Base-by-base conservation (phyloP, 805 yeast genomes). In the Saccharomycopsis synnaedendra region DNA sequence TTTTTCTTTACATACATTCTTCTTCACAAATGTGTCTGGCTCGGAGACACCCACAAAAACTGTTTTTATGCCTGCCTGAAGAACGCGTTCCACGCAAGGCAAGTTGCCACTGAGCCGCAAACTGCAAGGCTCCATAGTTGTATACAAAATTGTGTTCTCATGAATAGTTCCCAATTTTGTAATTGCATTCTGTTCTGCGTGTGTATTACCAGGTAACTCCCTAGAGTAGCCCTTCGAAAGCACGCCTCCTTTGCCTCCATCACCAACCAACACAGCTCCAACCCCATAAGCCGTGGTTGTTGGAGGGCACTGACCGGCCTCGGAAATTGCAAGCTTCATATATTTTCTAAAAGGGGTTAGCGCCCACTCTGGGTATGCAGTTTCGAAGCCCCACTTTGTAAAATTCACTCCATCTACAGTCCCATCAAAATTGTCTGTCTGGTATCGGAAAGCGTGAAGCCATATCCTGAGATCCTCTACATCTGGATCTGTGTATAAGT, bases 91-190 rank as follows among this genome's bases (percentile, higher is more conserved):
- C 3, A 78, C 80, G 64, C 98, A 93, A 0, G 98, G 96, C 45
- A 71, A 57, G 55, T 90, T 89, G 0, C 97, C 97, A 59, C 96
- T 87, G 34, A 90, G 67, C 46, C 98, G 71, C 48, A 76, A 74
- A 4, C 95, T 80, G 60, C 98, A 93, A 1, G 98, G 98, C 60
- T 93, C 98, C 97, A 93, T 93, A 0, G 97, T 87, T 0, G 97
- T 90, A 62, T 85, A 93, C 8, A 93, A 63, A 37, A 84, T 85
- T 0, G 93, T 77, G 0, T 95, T 95, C 5, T 57, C 59, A 0
- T 96, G 96, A 3, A 87, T 68, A 4, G 50, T 51, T 48, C 70
- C 76, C 56, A 80, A 82, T 62, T 93, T 93, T 33, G 80, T 83
- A 48, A 93, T 60, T 0, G 96, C 96, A 67, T 94, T 83, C 61